Evolutionary conservation across 2,329 filamentous ascomycete genomes (phyloP).

Genomic region (Ophiocordyceps polyrhachis-furcata): DNA sequence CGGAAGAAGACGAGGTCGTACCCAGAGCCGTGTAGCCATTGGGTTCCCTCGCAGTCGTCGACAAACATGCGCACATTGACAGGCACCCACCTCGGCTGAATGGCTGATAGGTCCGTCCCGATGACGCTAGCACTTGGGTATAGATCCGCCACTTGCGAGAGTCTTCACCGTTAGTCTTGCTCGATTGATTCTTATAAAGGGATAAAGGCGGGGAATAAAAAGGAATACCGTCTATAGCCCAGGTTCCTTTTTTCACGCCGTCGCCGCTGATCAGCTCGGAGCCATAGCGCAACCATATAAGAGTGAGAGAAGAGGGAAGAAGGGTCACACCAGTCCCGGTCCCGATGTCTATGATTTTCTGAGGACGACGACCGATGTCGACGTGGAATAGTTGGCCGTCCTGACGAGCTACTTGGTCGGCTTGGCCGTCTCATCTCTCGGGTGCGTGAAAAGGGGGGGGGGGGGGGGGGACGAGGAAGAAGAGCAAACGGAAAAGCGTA

Average conservation of each 20-base stretch:
- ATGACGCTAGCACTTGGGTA: conserved; percentile 21
- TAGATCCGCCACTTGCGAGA: conserved; percentile 18
- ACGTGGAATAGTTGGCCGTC: conserved; percentile 20
- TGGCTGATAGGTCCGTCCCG: conserved; percentile 25
- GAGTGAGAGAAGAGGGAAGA: background rate
- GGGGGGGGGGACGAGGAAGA: too few species aligned
- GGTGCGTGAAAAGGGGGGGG: background rate
- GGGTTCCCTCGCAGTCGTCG: conserved; percentile 38
- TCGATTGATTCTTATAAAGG: background rate
- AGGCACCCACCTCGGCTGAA: conserved; percentile 30
- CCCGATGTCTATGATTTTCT: conserved; percentile 27
- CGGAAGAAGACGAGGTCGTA: conserved; percentile 38
- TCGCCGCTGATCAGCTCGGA: background rate
- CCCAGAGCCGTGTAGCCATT: conserved; percentile 32
- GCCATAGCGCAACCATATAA: too few species aligned
- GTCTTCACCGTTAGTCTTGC: background rate
- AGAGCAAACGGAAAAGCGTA: too few species aligned
- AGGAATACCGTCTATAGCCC: conserved; percentile 29
- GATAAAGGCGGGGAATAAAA: background rate
- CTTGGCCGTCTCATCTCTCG: background rate
- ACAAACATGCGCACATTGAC: conserved; percentile 43
- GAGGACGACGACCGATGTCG: conserved; percentile 19
- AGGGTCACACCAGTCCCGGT: conserved; percentile 24
- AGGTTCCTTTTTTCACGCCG: conserved; percentile 17
- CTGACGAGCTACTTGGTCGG: conserved; percentile 4